Evolutionary conservation across 768 basidiomycete genomes (phyloP).

Genomic region (Hebeloma cylindrosporum): DNA sequence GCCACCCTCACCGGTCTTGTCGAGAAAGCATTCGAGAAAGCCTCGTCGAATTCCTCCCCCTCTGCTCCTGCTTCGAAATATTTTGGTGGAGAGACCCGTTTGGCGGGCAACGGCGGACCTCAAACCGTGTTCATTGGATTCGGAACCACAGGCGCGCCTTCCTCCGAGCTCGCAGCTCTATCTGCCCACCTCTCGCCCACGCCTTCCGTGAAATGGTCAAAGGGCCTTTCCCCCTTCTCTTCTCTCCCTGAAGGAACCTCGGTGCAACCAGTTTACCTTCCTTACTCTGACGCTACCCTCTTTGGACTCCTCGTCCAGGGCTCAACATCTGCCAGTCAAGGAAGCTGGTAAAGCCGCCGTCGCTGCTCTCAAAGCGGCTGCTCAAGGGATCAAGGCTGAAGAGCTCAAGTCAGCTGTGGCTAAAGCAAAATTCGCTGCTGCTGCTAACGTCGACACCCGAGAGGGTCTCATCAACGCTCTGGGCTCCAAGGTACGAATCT

Average conservation of each 20-base stretch:
- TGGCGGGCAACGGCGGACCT: slow-evolving; percentile 57
- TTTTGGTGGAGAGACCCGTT: slow-evolving; percentile 86
- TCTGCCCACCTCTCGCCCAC: slow-evolving; percentile 77
- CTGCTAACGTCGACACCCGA: slow-evolving; percentile 64
- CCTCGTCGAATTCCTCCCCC: slow-evolving; percentile 38
- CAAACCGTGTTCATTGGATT: slow-evolving; percentile 89
- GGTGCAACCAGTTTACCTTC: slow-evolving; percentile 74
- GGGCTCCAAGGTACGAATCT: slow-evolving; percentile 58
- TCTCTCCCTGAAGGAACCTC: slow-evolving; percentile 58
- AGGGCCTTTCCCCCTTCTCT: slow-evolving; percentile 69
- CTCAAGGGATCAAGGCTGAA: slow-evolving; percentile 60
- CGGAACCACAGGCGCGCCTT: slow-evolving; percentile 64
- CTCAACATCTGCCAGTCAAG: slow-evolving; percentile 58
- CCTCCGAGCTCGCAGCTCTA: slow-evolving; percentile 76
- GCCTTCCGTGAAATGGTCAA: slow-evolving; percentile 85
- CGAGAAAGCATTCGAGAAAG: slow-evolving; percentile 58
- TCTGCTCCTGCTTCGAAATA: slow-evolving; percentile 41
- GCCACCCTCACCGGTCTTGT: slow-evolving; percentile 69
- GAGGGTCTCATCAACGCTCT: slow-evolving; percentile 63
- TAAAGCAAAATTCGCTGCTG: slow-evolving; percentile 86
- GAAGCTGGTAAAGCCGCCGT: slow-evolving; percentile 71
- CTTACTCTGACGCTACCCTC: slow-evolving; percentile 90
- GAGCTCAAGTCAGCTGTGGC: slow-evolving; percentile 79
- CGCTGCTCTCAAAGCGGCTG: slow-evolving; percentile 62
- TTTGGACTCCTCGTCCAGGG: slow-evolving; percentile 83